These are phyloP conservation scores for Rhodotorula sp. DNA, from an alignment of 1,284 basidiomycete species.

Conservation along the genomic window DNA sequence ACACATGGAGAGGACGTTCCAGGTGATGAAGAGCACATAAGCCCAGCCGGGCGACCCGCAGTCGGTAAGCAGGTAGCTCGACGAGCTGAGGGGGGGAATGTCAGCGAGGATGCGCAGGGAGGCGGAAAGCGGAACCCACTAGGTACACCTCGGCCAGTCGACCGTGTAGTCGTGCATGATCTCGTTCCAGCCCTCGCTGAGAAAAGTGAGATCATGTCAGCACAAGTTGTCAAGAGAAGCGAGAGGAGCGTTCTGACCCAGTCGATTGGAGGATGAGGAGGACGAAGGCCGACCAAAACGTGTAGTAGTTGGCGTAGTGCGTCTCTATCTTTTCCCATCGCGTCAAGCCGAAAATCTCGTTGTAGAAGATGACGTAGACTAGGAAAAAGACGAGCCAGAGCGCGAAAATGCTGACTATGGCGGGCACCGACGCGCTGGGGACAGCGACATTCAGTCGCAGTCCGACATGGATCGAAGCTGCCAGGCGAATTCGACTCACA, in stretches of 20 bases:
- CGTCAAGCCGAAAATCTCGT: slow-evolving; percentile 91
- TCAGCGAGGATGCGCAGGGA: no score
- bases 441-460: slow-evolving; percentile 54
- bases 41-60: slow-evolving; percentile 87
- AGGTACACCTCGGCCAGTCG: slow-evolving; percentile 64
- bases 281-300: slow-evolving; percentile 74
- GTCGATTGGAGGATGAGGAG: slow-evolving; percentile 67
- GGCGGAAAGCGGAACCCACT: slow-evolving; percentile 20
- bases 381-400: slow-evolving; percentile 91
- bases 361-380: slow-evolving; percentile 84
- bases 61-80: slow-evolving; percentile 69
- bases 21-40: slow-evolving; percentile 84
- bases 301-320: slow-evolving; percentile 71
- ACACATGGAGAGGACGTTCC: slow-evolving; percentile 91
- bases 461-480: background rate
- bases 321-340: slow-evolving; percentile 74
- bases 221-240: background rate
- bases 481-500: slow-evolving; percentile 58
- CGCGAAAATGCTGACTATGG: slow-evolving; percentile 78
- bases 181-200: slow-evolving; percentile 84
- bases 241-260: slow-evolving; percentile 46
- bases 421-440: slow-evolving; percentile 43
- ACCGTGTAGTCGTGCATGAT: slow-evolving; percentile 82
- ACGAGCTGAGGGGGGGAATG: slow-evolving; percentile 14
- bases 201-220: slow-evolving; percentile 39